Evolutionary conservation across 768 basidiomycete genomes (phyloP), one percentile per base, ranked within the genome.

Genomic region (Suillus occidentalis): DNA sequence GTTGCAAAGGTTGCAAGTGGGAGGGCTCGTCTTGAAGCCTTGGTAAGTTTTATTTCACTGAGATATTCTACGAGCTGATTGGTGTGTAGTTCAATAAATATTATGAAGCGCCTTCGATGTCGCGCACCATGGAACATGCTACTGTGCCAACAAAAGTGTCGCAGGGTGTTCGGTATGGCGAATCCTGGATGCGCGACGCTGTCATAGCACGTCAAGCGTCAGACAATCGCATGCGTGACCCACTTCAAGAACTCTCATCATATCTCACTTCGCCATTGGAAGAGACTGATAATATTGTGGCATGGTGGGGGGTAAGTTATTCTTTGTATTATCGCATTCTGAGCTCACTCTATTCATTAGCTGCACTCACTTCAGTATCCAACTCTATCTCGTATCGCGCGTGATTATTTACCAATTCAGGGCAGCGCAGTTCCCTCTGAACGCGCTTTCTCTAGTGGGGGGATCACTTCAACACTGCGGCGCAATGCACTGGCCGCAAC

Each of bases 391-490:
- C 36, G 10, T 39, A 69, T 67, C 28, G 70, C 69, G 13, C 31
- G 47, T 16, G 64, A 70, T 40, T 57, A 56, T 60, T 62, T 75
- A 31, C 62, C 40, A 3, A 47, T 47, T 47, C 45, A 47, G 4
- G 45, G 45, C 1, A 47, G 45, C n/a, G 45, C 45, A 3, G 69
- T 67, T 22, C 57, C 73, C 3, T 73, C 76, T 18, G 74, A 78
- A 57, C 36, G 64, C 1, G 68, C 67, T 9, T 78, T 78, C 60
- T 76, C 73, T 10, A 70, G 69, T 65, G 68, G 69, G 36, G 73
- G 72, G 0, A 61, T 74, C 31, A 76, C 69, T 10, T 72, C 65
- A 22, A 72, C 71, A 10, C 42, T 60, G 0, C 60, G 55, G 34
- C 65, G 65, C 20, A 74, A 72, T 56, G 49, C 65, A 6, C 69